These are phyloP conservation scores for Xylaria telfairii DNA, from an alignment of 495 filamentous ascomycete genomes.

Conservation along the genomic window DNA sequence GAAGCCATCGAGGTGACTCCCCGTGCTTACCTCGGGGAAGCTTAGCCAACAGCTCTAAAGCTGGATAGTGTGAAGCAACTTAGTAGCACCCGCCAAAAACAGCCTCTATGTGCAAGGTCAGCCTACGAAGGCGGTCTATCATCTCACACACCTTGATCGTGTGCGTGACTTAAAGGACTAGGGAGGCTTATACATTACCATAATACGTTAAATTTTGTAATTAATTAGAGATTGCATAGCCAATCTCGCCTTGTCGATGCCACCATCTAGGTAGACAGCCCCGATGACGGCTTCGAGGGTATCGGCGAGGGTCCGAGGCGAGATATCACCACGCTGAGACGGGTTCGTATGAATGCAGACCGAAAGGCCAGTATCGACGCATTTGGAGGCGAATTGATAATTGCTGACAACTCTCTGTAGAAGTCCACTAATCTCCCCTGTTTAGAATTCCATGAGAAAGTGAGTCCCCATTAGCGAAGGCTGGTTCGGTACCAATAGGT, in stretches of 20 bases:
- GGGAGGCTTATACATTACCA: not conserved
- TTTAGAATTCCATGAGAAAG: constrained; percentile 8
- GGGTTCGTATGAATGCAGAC: not conserved
- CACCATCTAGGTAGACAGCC: constrained; percentile 14
- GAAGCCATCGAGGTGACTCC: not conserved
- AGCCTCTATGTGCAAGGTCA: not conserved
- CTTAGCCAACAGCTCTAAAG: not conserved
- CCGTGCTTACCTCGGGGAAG: not conserved
- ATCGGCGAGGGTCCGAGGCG: constrained; percentile 3
- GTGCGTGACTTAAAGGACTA: not conserved
- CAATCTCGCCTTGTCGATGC: constrained; percentile 1
- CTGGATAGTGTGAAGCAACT: not conserved
- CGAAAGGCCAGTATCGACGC: not conserved
- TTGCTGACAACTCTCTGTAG: not conserved
- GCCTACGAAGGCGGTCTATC: not conserved
- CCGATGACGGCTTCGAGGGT: constrained; percentile 18
- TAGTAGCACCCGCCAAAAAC: not conserved
- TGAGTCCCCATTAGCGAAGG: not conserved
- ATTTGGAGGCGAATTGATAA: not conserved
- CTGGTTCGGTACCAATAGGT: not conserved
- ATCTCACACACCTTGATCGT: not conserved
- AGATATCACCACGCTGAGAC: not conserved
- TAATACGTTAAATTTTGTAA: not conserved
- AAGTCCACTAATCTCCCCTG: not conserved
- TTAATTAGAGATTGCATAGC: not conserved